Evolutionary conservation across 495 filamentous ascomycete genomes (phyloP).

Genomic region (Penicillium herquei): DNA sequence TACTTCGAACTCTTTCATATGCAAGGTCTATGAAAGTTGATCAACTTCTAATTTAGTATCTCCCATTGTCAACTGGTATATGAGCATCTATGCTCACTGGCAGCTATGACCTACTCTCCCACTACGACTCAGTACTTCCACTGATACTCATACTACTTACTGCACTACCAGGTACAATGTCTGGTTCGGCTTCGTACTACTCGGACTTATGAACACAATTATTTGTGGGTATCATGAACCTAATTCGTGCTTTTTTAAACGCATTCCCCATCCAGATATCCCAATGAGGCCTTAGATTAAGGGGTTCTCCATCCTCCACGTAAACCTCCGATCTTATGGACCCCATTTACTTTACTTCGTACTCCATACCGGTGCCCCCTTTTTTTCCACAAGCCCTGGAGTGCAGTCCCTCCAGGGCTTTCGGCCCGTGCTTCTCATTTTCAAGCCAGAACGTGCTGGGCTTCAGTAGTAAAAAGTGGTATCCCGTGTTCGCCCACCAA

Average conservation of each 20-base stretch:
- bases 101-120: too few species aligned
- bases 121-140: too few species aligned
- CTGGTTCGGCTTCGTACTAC: too few species aligned
- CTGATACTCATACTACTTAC: too few species aligned
- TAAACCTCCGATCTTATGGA: not conserved
- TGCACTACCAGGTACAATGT: too few species aligned
- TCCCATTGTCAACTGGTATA: not conserved
- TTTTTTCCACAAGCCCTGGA: too few species aligned
- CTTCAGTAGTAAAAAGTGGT: not conserved
- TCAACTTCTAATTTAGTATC: not conserved
- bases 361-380: not conserved
- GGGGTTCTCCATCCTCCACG: slow-evolving; percentile 9
- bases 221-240: not conserved
- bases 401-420: not conserved
- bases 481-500: slow-evolving; percentile 2
- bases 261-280: not conserved
- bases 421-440: not conserved
- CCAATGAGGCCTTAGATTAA: slow-evolving; percentile 12
- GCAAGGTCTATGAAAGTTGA: not conserved
- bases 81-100: too few species aligned
- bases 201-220: not conserved
- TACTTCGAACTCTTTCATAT: not conserved
- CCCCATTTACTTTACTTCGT: not conserved
- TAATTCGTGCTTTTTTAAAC: not conserved
- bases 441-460: not conserved